Base-by-base conservation (phyloP, 352 stramenopile genomes). In the Globisporangium apiculatum region DNA sequence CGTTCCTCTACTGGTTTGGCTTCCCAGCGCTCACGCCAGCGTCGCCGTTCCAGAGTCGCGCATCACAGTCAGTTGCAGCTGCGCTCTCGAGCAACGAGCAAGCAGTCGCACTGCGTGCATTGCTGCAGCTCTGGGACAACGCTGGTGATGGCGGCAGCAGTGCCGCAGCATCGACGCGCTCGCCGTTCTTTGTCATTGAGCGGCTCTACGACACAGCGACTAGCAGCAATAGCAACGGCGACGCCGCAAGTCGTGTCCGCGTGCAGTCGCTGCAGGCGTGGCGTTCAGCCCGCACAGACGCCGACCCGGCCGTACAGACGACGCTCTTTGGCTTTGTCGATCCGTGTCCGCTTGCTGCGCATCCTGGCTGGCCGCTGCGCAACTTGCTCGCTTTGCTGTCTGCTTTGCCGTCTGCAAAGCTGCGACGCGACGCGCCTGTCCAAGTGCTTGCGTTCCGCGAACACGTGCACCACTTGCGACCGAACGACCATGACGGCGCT, bases 1-100 rank as follows among this genome's bases (percentile, higher is more conserved):
- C 76, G 64, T 98, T 96, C 64, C 59, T 97, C 45, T 97, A 98
- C 67, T 98, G 94, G 90, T 97, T 97, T 49, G 89, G 75, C 7
- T 97, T 97, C 57, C 90, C 91, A 15, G 89, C 86, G 7, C 57
- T 97, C 7, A 74, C 71, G 11, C 73, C 76, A 14, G 60, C 68
- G 1, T 51, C 57, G 6, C 38, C 79, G 12, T 79, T 85, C 38
- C 51, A 77, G 24, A 73, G 69, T 40, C 63, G 56, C 36, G 35
- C 62, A 7, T 62, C 75, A 4, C 35, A 53, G 8, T 17, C 53
- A 1, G 75, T 83, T 2, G 52, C 56, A 2, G 73, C 67, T 3
- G 62, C 75, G 1, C 58, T 93, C 3, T 71, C 76, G 0, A 0
- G 54, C 0, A 53, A 51, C 1, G 63, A 92, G 51, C 83, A 89